These are phyloP conservation scores for Blastobotrys buckinghamii DNA, from an alignment of 1,139 yeast species.

Conservation along the genomic window DNA sequence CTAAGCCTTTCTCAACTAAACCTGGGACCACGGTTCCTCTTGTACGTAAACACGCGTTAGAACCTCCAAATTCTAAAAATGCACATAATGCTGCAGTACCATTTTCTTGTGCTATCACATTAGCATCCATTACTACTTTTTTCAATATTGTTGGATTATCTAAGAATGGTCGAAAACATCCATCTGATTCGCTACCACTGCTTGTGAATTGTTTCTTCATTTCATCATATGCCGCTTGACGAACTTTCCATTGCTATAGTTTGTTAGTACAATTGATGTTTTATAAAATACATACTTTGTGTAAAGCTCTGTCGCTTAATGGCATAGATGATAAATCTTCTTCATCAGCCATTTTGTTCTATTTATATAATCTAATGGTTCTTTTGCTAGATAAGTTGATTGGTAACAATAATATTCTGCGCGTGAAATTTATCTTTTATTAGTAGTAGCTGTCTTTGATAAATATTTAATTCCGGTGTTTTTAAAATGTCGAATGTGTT, in stretches of 20 bases:
- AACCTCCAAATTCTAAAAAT: constrained; percentile 58
- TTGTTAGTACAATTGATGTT: neutral
- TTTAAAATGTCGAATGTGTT: no score
- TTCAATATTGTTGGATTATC: constrained; percentile 47
- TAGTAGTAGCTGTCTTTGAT: no score
- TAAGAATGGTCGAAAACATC: constrained; percentile 46
- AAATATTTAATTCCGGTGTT: no score
- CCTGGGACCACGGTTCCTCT: constrained; percentile 48
- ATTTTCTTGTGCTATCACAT: constrained; percentile 89
- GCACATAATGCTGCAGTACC: constrained; percentile 56
- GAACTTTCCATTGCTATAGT: constrained; percentile 75
- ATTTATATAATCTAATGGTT: no score
- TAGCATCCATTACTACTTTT: constrained; percentile 63
- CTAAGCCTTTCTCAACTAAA: constrained; percentile 72
- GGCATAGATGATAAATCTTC: constrained; percentile 61
- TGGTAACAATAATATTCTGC: no score
- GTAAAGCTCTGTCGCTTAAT: constrained; percentile 57
- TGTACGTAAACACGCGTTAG: constrained; percentile 33
- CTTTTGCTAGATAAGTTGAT: no score
- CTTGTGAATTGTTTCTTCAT: constrained; percentile 46
- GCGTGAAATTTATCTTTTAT: no score
- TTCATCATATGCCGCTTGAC: constrained; percentile 75
- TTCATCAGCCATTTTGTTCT: constrained; percentile 38
- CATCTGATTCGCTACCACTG: constrained; percentile 51
- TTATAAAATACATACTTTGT: constrained; percentile 42